Evolutionary conservation across 352 stramenopile species (phyloP).

Genomic region (Globisporangium polare): DNA sequence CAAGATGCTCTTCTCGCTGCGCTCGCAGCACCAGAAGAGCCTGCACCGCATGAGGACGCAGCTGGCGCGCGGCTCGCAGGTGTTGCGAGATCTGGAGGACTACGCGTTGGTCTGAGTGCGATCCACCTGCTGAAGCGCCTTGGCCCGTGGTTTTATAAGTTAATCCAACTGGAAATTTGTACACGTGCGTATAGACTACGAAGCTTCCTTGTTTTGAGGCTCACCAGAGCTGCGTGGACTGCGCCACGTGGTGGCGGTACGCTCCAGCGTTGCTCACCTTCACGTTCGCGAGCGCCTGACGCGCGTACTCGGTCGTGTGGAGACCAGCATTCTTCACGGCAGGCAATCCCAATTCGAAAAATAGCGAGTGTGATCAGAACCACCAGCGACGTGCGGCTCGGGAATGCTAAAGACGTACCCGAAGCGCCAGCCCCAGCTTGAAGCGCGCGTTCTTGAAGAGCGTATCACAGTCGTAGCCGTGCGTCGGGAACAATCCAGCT

Average conservation of each 20-base stretch:
- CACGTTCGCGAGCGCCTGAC: conserved; percentile 58
- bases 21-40: conserved; percentile 45
- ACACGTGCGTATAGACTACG: neutral
- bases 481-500: conserved; percentile 58
- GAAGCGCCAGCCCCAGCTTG: conserved; percentile 68
- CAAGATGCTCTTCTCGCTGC: conserved; percentile 45
- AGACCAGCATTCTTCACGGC: conserved; percentile 50
- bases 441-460: conserved; percentile 84
- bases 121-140: too few species aligned
- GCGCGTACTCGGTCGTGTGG: conserved; percentile 58
- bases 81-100: conserved; percentile 28
- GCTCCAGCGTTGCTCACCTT: conserved; percentile 67
- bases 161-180: neutral
- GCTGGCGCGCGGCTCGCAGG: conserved; percentile 29
- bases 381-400: too few species aligned
- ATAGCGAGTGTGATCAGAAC: neutral
- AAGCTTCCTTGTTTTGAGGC: neutral
- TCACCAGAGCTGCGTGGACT: conserved; percentile 66
- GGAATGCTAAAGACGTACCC: conserved; percentile 21
- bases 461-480: conserved; percentile 73
- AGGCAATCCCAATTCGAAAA: neutral
- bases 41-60: conserved; percentile 41
- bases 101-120: conserved; percentile 1
- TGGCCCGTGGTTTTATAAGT: neutral
- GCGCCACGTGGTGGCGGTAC: conserved; percentile 58